Conservation (phyloP, 1,284 basidiomycete genomes). For the Cryptococcus sp. region DNA sequence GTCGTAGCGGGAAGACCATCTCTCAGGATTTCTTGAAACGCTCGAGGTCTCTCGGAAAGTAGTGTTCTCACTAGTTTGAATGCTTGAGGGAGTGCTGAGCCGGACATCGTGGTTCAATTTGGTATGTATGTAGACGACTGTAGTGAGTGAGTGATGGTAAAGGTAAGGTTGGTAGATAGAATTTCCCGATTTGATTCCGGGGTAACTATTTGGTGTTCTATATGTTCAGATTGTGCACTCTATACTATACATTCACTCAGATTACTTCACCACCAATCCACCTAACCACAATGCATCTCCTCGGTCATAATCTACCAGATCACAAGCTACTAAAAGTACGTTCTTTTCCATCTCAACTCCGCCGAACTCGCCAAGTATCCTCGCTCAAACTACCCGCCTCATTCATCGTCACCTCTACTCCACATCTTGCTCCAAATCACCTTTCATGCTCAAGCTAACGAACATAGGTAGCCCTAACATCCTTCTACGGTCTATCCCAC, state of each 20-base stretch:
- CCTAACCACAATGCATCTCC: constrained; percentile 44
- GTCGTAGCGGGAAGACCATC: constrained; percentile 16
- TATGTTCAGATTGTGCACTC: neutral
- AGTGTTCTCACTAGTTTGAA: constrained; percentile 32
- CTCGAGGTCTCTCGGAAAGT: constrained; percentile 23
- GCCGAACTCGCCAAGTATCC: neutral
- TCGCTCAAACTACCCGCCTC: neutral
- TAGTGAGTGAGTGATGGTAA: too few relatives aligned
- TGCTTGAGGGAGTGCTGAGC: constrained; percentile 18
- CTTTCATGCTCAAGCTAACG: neutral
- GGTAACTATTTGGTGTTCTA: neutral
- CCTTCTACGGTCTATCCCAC: constrained; percentile 54
- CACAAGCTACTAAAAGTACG: constrained; percentile 50
- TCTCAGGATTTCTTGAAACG: constrained; percentile 34
- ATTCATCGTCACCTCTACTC: neutral
- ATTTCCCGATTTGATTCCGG: neutral
- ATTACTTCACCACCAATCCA: neutral
- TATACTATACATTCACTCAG: neutral
- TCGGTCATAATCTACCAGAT: constrained; percentile 51
- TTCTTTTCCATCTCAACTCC: neutral
- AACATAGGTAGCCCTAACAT: constrained; percentile 54
- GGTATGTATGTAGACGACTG: neutral
- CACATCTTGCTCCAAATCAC: neutral
- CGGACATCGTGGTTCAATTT: constrained; percentile 5
- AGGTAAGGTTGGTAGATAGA: too few relatives aligned